Evolutionary conservation across 306 rosid genomes (phyloP), one percentile per base, ranked within the genome.

Genomic region (Gleditsia sinensis): DNA sequence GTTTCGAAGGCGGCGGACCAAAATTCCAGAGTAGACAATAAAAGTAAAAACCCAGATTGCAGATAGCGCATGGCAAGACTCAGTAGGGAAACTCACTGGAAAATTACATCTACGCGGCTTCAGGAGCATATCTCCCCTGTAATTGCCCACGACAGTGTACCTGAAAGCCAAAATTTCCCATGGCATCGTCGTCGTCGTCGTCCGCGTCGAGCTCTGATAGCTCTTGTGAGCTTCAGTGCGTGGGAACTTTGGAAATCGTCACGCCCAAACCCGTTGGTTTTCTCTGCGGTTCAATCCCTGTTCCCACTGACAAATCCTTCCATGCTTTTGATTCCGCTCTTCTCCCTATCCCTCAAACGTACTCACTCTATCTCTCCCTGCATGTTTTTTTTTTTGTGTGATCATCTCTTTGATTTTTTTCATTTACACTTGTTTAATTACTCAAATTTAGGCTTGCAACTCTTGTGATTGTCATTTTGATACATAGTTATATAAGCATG

Each of bases 211-310:
- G 82, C 66, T 84, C 89, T 9, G 86, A 81, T 42, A 81, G 71
- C 67, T 86, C 90, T 37, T 75, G 86, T 11, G 98, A 94, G 67
- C 90, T 89, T 27, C 89, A 90, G 61, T 94, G 98, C 74, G 88
- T 94, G 0, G 97, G 98, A 63, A 94, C 86, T 13, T 28, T 94
- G 76, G 96, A 91, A 82, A 86, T 94, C 58, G 94, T 88, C 25
- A 84, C 79, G 46, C 94, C 98, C 0, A 91, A 94, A 73, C 96
- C 98, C 16, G 91, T 87, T 0, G 96, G 92, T 2, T 94, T 94
- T 78, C 92, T 94, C 50, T 91, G 96, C 70, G 98, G 98, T 46
- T 94, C 98, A 11, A 94, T 94, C 55, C 96, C 96, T 5, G 97
- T 94, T 70, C 92, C 98, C 42, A 94, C 98, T 3, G 98, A 94